phyloP scores from a whole-genome alignment of 2,329 filamentous ascomycete species.

The Arthrinium puccinioides region DNA sequence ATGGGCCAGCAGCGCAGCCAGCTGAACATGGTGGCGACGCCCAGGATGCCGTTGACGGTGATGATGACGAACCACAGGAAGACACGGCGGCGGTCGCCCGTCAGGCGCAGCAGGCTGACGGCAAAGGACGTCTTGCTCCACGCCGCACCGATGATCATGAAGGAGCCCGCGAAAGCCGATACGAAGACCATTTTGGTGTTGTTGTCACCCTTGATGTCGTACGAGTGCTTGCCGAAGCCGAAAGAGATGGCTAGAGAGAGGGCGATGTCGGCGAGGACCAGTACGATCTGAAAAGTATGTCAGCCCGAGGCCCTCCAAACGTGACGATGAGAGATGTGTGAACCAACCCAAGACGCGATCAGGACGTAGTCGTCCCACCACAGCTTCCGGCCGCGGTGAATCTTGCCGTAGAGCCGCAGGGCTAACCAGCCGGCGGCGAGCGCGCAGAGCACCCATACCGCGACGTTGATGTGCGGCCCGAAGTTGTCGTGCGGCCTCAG shows the following conservation, averaged over 20 bases:
- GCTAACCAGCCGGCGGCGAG: no score
- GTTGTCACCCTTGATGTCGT: conserved; percentile 4
- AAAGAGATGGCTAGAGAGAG: conserved; percentile 6
- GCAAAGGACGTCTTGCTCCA: conserved; percentile 24
- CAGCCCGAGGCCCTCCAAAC: no score
- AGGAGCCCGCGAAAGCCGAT: conserved; percentile 7
- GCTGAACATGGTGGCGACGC: conserved; percentile 17
- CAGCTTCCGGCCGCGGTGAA: conserved; percentile 13
- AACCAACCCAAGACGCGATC: conserved; percentile 17
- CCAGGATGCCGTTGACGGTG: conserved; percentile 17
- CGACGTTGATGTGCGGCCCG: no score
- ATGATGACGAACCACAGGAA: conserved; percentile 19
- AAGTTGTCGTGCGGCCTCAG: no score
- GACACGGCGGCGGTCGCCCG: conserved; percentile 10
- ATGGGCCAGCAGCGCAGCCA: conserved; percentile 23
- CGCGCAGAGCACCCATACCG: no score
- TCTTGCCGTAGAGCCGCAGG: conserved; percentile 16
- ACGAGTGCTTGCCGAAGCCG: conserved; percentile 3
- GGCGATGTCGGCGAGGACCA: conserved; percentile 8
- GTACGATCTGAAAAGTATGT: conserved; percentile 3
- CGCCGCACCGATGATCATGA: conserved; percentile 18
- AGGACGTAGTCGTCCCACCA: conserved; percentile 26
- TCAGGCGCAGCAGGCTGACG: conserved; percentile 21
- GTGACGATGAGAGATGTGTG: no score
- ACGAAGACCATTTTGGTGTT: conserved; percentile 11